Evolutionary conservation across 163 green algal species (phyloP).

Genomic region (Trebouxiophyceae sp.): DNA sequence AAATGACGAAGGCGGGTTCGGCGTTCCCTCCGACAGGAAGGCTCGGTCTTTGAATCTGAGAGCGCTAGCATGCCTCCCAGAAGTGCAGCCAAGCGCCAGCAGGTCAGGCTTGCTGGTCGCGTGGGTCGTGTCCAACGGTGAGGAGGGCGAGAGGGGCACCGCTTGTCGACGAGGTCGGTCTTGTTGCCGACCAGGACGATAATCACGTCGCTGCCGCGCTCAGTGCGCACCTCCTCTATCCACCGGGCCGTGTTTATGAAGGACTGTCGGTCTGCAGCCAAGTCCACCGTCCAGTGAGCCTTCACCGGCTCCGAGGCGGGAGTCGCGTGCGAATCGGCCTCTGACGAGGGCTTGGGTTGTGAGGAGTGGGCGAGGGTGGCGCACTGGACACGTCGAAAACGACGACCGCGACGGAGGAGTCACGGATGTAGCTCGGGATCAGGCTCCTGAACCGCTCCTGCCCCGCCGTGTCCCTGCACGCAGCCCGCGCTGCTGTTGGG

Average conservation of each 20-base stretch:
- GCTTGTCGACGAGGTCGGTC: constrained; percentile 95
- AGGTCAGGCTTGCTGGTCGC: background rate
- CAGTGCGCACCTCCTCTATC: constrained; percentile 96
- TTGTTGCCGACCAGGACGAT: constrained; percentile 99
- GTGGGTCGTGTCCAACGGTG: background rate
- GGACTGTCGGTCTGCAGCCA: constrained; percentile 73
- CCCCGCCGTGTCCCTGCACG: constrained; percentile 91
- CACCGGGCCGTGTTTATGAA: constrained; percentile 95
- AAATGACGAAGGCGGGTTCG: too few species aligned
- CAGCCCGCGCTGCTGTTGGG: background rate
- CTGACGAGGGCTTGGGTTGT: too few species aligned
- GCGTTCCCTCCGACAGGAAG: too few species aligned
- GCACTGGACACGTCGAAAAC: constrained; percentile 98
- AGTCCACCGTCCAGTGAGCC: too few species aligned
- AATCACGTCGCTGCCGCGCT: constrained; percentile 96
- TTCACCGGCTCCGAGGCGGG: too few species aligned
- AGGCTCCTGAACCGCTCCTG: constrained; percentile 96
- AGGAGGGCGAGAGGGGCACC: constrained; percentile 32
- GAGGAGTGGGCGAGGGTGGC: constrained; percentile 12
- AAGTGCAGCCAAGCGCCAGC: background rate
- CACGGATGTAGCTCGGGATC: constrained; percentile 98
- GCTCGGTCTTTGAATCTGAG: too few species aligned
- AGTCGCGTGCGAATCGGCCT: too few species aligned
- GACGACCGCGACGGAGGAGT: constrained; percentile 96
- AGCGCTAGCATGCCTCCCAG: too few species aligned